phyloP scores from a whole-genome alignment of 345 rosid species.

The Eutrema japonicum region DNA sequence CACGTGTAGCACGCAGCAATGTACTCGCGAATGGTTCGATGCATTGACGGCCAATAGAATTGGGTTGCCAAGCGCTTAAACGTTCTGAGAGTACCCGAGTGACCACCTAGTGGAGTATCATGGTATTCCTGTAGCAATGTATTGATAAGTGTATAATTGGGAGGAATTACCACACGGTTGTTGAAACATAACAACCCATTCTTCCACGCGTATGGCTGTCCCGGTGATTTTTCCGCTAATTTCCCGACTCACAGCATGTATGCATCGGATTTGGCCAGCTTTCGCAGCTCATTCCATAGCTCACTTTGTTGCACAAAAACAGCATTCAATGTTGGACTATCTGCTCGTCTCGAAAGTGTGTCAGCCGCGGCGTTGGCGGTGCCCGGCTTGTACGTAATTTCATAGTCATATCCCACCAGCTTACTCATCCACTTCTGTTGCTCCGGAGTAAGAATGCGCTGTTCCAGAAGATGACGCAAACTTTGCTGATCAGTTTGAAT shows the following conservation, averaged over 20 bases:
- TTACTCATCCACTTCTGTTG: background rate
- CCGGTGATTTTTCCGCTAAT: too few relatives aligned
- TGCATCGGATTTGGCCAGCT: too few relatives aligned
- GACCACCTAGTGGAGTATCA: background rate
- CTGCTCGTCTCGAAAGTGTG: background rate
- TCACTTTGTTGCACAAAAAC: background rate
- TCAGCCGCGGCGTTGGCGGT: background rate
- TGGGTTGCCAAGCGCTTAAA: background rate
- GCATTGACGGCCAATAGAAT: background rate
- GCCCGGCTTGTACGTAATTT: background rate
- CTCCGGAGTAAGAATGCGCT: background rate
- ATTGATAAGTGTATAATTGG: accelerated
- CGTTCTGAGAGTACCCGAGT: background rate
- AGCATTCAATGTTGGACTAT: background rate
- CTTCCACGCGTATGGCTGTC: too few relatives aligned
- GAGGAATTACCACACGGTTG: background rate
- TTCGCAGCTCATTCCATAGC: background rate
- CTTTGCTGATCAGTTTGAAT: background rate
- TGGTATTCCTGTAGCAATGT: background rate
- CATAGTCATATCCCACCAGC: background rate
- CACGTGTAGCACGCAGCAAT: background rate
- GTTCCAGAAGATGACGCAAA: background rate
- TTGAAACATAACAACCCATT: too few relatives aligned
- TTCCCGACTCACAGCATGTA: too few relatives aligned
- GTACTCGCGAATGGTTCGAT: background rate